Percentiles rank a stretch among this genome's conserved stretches.
Conservation (phyloP, 78 protist genomes). For the Monosiga brevicollis region DNA sequence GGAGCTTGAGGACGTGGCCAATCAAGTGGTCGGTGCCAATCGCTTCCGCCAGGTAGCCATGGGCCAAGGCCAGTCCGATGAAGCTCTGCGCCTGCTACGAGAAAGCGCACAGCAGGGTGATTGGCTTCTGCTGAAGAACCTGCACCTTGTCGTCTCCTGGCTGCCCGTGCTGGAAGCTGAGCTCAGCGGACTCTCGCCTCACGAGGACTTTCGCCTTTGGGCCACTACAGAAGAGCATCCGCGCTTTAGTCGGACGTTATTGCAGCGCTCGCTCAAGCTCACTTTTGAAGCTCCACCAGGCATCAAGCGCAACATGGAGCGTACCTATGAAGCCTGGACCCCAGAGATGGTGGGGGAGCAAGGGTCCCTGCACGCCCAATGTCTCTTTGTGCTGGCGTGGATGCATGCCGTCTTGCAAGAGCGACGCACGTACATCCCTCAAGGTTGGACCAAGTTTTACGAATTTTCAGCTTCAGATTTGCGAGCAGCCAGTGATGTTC, state of each 20-base stretch:
- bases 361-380: conserved; percentile 8
- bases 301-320: conserved; percentile 46
- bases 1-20: conserved; percentile 48
- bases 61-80: conserved; percentile 74
- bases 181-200: conserved; percentile 21
- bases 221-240: conserved; percentile 70
- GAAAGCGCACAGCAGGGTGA: conserved; percentile 36
- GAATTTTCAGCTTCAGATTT: conserved; percentile 69
- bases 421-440: conserved; percentile 75
- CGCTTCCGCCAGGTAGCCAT: conserved; percentile 53
- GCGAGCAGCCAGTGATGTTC: conserved; percentile 47
- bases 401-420: conserved; percentile 77
- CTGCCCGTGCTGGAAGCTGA: conserved; percentile 52
- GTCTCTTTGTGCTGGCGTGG: conserved; percentile 58
- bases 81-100: conserved; percentile 6
- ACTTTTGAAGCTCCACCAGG: conserved; percentile 88
- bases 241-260: conserved; percentile 43
- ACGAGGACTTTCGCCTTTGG: conserved; percentile 66
- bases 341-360: not conserved
- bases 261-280: conserved; percentile 44
- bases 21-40: not conserved
- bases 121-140: conserved; percentile 74
- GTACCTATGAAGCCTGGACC: conserved; percentile 43
- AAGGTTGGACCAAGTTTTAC: conserved; percentile 75
- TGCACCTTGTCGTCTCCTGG: conserved; percentile 75